Evolutionary conservation across 2,329 filamentous ascomycete genomes (phyloP).

Genomic region (Cladorrhinum sp.): DNA sequence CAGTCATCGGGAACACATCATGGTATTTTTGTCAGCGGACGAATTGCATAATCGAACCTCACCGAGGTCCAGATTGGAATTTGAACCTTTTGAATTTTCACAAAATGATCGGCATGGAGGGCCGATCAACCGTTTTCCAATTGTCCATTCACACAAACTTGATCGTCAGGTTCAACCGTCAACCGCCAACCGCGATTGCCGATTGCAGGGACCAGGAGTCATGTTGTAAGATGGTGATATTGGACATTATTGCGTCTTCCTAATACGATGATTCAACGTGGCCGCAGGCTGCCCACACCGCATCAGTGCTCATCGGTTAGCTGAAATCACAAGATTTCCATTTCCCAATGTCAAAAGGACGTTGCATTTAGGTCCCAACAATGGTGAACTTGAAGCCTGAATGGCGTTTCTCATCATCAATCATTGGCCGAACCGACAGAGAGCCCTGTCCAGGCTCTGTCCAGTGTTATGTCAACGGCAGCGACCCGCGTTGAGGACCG

Average conservation of each 20-base stretch:
- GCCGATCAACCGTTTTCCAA: not conserved
- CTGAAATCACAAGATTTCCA: not conserved
- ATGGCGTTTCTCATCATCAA: not conserved
- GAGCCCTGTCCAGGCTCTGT: slow-evolving; percentile 1
- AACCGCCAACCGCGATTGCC: not conserved
- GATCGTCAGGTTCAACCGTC: not conserved
- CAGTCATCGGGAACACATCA: not conserved
- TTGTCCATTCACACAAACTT: not conserved
- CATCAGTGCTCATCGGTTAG: too few relatives aligned
- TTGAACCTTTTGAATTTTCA: not conserved
- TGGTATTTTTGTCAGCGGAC: too few relatives aligned
- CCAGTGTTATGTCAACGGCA: slow-evolving; percentile 3
- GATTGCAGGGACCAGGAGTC: not conserved
- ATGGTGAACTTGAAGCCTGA: not conserved
- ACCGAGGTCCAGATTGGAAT: not conserved
- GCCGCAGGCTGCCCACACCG: too few relatives aligned
- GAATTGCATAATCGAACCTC: not conserved
- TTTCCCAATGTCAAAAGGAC: not conserved
- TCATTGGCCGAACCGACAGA: slow-evolving; percentile 1
- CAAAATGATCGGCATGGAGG: not conserved
- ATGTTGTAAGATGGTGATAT: not conserved
- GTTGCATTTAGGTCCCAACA: slow-evolving; percentile 5
- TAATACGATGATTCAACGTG: too few relatives aligned
- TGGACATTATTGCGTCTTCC: not conserved
- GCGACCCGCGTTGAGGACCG: not conserved